Percentiles rank a stretch among this genome's conserved stretches.
phyloP scores from a whole-genome alignment of 2,329 filamentous ascomycete genomes.

The Ophiostoma montium region DNA sequence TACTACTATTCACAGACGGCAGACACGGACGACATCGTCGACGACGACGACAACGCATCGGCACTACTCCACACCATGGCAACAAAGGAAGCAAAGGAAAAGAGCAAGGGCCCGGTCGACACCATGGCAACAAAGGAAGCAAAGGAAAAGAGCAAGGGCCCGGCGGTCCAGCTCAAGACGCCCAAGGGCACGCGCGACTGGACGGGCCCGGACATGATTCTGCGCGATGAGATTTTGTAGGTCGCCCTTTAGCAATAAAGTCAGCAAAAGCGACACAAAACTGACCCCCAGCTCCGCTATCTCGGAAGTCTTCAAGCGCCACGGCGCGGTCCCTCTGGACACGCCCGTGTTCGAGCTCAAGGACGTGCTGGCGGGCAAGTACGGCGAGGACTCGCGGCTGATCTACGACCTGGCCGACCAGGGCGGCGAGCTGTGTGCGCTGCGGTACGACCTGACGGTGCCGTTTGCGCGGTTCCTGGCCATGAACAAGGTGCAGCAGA shows the following conservation, averaged over 20 bases:
- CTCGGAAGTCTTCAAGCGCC: conserved; percentile 28
- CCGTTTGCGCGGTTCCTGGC: conserved; percentile 77
- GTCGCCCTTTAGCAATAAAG: neutral
- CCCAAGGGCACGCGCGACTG: conserved; percentile 67
- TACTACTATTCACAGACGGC: neutral
- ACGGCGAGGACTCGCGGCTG: conserved; percentile 58
- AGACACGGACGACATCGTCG: neutral
- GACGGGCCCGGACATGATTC: conserved; percentile 51
- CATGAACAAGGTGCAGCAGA: conserved; percentile 74
- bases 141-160: conserved; percentile 11
- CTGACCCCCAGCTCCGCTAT: conserved; percentile 13
- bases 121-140: conserved; percentile 11
- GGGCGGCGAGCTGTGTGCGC: conserved; percentile 66
- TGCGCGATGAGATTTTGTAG: conserved; percentile 52
- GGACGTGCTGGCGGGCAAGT: conserved; percentile 41
- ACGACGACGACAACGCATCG: neutral
- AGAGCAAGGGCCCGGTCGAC: neutral
- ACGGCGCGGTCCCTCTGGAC: conserved; percentile 57
- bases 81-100: conserved; percentile 10
- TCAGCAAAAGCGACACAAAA: no score
- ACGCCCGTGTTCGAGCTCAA: conserved; percentile 65
- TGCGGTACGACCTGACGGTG: conserved; percentile 56
- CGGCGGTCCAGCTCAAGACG: conserved; percentile 44
- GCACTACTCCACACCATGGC: conserved; percentile 4
- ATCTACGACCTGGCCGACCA: conserved; percentile 69